Evolutionary conservation across 495 filamentous ascomycete genomes (phyloP), one percentile per base, ranked within the genome.

Genomic region (Xylaria cubensis): DNA sequence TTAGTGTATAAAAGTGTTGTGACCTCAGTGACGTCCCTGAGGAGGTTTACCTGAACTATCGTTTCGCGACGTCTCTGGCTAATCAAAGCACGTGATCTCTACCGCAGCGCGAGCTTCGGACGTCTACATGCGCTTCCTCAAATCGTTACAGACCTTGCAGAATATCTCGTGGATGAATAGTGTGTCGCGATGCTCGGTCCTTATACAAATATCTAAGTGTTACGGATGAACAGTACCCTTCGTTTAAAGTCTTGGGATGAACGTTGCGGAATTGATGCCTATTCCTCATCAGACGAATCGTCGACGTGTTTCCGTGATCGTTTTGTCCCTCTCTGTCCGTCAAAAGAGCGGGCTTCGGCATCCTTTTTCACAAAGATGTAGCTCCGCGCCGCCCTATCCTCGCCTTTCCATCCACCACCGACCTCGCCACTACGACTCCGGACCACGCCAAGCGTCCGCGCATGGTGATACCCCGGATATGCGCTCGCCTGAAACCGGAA

Each of bases 391-490:
- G 86, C 78, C 73, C 94, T 84, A 70, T 94, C 89, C 76, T 95
- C 94, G 4, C 94, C 94, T 74, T 89, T 91, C 94, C 94, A 97
- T 10, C 81, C 84, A 12, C 75, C 74, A 24, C 72, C 73, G 34
- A 79, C 79, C 80, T 84, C 84, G 36, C 89, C 88, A 83, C 81
- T 74, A 82, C 84, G 82, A 88, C 86, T 82, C 76, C 75, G 82
- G 56, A 97, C 89, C 34, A 92, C 90, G 0, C 96, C 96, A 36
- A 97, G 76, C 12, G 96, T 99, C 67, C 96, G 81, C 3, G 92
- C 94, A 86, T 99, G 96, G 72, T 84, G 89, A 78, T 99, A 99
- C 0, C 91, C 94, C 53, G 91, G 90, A 82, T 97, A 99, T 17
- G 86, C 90, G 53, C 77, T 82, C 61, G 91, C 89, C 36, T 90